Evolutionary conservation across 495 filamentous ascomycete genomes (phyloP), one percentile per base, ranked within the genome.

Genomic region (Halenospora varia): DNA sequence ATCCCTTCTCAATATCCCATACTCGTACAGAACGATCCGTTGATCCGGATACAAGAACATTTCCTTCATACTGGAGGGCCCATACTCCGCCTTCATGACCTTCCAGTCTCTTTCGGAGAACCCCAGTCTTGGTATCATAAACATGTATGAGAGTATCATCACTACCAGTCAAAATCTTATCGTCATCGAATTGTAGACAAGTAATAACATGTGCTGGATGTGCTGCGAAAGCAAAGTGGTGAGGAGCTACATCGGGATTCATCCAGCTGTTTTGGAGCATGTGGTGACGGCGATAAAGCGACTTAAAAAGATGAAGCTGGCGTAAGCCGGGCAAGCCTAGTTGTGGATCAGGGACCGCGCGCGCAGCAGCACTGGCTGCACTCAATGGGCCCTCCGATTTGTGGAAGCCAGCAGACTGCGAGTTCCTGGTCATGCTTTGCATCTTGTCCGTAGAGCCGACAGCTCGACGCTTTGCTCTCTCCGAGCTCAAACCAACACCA

Each of bases 101-200:
- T 66, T 88, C 86, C 3, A 99, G 80, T 39, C 84, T 89, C 52
- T 82, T 88, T 56, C 89, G 83, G 50, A 96, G 72, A 54, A 87
- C 88, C 55, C 94, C 94, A 4, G 92, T 97, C 70, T 92, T 93
- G 11, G 94, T 99, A 66, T 97, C 92, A 68, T 97, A 99, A 42
- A 99, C 93, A 66, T 97, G 91, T 68, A 99, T 99, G 57, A 96
- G 88, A 10, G 92, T 96, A 68, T 99, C 94, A 71, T 99, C 94
- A 63, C 92, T 97, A 25, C 94, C 94, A 10, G 95, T 99, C 56
- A 99, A 76, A 55, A 99, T 96, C 72, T 97, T 97, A 73, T 97
- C 94, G 25, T 89, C 87, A 63, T 99, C 94, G 62, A 99, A 97
- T 64, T 97, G 92, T 51, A 99, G 78, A 63, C 94, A 99, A 8